These are phyloP conservation scores for Phanerochaete sordida DNA, from an alignment of 768 basidiomycete genomes.

Conservation along the genomic window DNA sequence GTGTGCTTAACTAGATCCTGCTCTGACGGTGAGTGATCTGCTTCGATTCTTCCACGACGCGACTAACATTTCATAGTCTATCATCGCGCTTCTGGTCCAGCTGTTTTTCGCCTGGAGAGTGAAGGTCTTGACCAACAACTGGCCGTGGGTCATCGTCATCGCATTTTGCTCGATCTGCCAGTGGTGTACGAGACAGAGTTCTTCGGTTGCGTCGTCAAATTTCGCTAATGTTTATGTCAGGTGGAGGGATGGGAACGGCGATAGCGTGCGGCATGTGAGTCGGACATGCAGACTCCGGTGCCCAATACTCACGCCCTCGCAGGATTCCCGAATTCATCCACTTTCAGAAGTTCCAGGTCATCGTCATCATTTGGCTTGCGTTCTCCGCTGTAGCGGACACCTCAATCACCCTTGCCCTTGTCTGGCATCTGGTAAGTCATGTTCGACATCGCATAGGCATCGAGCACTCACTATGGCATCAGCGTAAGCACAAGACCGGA, in stretches of 20 bases:
- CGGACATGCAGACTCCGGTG: background rate
- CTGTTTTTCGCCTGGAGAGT: constrained; percentile 46
- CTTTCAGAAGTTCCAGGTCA: constrained; percentile 31
- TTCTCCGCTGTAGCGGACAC: constrained; percentile 38
- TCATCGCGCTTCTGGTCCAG: constrained; percentile 43
- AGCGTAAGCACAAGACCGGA: constrained; percentile 41
- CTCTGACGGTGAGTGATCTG: constrained; percentile 33
- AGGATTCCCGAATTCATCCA: constrained; percentile 25
- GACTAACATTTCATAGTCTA: constrained; percentile 28
- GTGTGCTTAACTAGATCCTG: constrained; percentile 35
- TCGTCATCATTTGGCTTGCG: constrained; percentile 39
- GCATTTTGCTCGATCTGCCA: constrained; percentile 22
- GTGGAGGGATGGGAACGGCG: constrained; percentile 32
- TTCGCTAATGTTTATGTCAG: constrained; percentile 15
- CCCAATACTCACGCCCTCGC: background rate
- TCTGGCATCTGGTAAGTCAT: constrained; percentile 37
- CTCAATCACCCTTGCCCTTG: constrained; percentile 39
- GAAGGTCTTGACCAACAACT: constrained; percentile 30
- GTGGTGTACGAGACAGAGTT: constrained; percentile 20
- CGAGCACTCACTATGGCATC: background rate
- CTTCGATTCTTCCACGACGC: background rate
- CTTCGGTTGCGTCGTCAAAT: background rate
- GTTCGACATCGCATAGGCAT: background rate
- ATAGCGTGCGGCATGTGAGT: constrained; percentile 25
- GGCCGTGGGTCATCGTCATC: constrained; percentile 25